Evolutionary conservation across 2,329 filamentous ascomycete species (phyloP), one percentile per base, ranked within the genome.

Genomic region (Aspergillus spinulosporus): DNA sequence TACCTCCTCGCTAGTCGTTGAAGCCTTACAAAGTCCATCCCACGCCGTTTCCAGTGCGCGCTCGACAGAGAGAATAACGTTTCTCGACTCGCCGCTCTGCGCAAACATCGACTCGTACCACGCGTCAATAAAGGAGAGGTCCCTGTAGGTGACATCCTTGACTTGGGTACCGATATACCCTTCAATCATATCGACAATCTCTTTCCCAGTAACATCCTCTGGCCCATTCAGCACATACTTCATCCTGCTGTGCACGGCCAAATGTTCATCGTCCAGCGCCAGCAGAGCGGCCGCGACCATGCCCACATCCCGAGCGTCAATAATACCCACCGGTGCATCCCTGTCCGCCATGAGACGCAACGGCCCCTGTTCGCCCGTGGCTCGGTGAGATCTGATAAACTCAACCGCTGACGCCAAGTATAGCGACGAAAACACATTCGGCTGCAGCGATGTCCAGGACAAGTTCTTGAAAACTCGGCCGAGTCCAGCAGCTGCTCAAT

Each of bases 171-270:
- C 70, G 32, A 73, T 72, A 2, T 68, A n/a, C 52, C 70, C 28
- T 64, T 77, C 74, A 4, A 73, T 59, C 64, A 78, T 52, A 2
- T 60, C 49, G 0, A 76, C 69, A 45, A 76, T 54, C 29, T 74
- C 58, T 2, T 59, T 54, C 1, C 75, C 75, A 3, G 68, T 75
- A 5, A 77, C 63, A 37, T 76, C 73, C 48, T 72, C 69, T 0
- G 74, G 74, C 1, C 76, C 74, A 56, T 75, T 78, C 14, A 77
- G 11, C 11, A 75, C 66, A 34, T 76, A 77, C 50, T 63, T 72
- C 3, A 68, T 67, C 11, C 64, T 62, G 51, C 72, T 68, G 34
- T 77, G 71, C 2, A 21, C 26, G 4, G 61, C 15, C 8, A 57
- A 21, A 21, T 21, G 21, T 21, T 21, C 21, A 15, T 77, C 64